Conservation (phyloP, 2,329 filamentous ascomycete genomes). For the Helotiales sp. region DNA sequence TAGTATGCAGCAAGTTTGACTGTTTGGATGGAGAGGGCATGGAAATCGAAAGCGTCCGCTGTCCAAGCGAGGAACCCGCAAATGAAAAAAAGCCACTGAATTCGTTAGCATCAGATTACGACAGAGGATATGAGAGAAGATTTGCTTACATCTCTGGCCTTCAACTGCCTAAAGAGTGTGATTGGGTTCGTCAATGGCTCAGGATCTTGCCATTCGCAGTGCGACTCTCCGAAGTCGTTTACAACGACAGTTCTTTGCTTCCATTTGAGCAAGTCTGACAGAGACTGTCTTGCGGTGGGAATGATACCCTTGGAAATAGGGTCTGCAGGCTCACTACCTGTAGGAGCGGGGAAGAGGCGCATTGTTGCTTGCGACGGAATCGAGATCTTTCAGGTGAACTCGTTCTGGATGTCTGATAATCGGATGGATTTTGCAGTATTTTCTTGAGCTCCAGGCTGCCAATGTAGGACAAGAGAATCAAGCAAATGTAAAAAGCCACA, state of each 20-base stretch:
- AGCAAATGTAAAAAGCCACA: background rate
- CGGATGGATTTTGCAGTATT: background rate
- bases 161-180: conserved; percentile 66
- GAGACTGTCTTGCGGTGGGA: conserved; percentile 67
- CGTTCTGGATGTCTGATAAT: background rate
- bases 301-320: conserved; percentile 68
- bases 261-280: conserved; percentile 72
- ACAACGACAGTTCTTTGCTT: conserved; percentile 72
- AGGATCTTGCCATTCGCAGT: conserved; percentile 70
- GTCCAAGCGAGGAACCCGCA: conserved; percentile 34
- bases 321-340: conserved; percentile 56
- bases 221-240: conserved; percentile 67
- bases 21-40: conserved; percentile 78
- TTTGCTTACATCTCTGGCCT: conserved; percentile 52
- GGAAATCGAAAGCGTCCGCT: conserved; percentile 73
- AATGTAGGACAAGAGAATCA: conserved; percentile 16
- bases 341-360: conserved; percentile 15
- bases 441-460: conserved; percentile 8
- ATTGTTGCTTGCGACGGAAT: background rate
- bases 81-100: conserved; percentile 71
- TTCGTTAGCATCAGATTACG: background rate
- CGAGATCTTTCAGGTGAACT: background rate
- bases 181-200: conserved; percentile 71
- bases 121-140: background rate
- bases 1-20: conserved; percentile 69